Conservation (phyloP, 2,329 filamentous ascomycete species). For the Fusarium hainanense region DNA sequence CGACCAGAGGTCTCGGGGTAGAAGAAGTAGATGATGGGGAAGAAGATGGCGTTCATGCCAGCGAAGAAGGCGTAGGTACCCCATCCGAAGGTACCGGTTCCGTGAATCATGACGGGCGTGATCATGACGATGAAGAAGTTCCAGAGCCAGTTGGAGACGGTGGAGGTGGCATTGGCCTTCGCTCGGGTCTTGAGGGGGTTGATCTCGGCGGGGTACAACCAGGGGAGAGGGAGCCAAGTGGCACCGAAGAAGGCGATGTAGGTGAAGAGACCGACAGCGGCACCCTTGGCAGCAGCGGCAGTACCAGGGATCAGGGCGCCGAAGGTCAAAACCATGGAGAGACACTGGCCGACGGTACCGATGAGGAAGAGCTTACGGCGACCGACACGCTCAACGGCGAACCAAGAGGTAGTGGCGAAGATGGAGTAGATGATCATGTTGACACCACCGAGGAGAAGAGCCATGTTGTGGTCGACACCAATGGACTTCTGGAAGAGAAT, state of each 20-base stretch:
- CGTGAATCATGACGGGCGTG: conserved; percentile 75
- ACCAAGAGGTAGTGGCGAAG: conserved; percentile 66
- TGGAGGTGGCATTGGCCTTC: conserved; percentile 66
- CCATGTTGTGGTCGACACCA: conserved; percentile 52
- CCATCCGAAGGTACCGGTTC: conserved; percentile 61
- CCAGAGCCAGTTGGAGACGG: conserved; percentile 71
- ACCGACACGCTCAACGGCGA: conserved; percentile 61
- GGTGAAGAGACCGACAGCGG: conserved; percentile 74
- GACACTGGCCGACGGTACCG: conserved; percentile 59
- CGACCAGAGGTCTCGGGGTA: conserved; percentile 57
- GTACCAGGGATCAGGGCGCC: conserved; percentile 72
- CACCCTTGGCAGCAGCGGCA: conserved; percentile 67
- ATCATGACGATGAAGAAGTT: conserved; percentile 80
- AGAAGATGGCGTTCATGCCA: conserved; percentile 61
- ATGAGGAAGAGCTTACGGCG: conserved; percentile 60
- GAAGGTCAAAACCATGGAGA: conserved; percentile 71
- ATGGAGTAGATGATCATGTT: conserved; percentile 68
- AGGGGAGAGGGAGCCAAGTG: conserved; percentile 70
- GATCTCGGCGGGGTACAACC: conserved; percentile 70
- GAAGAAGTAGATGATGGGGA: conserved; percentile 61
- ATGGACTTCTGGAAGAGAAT: conserved; percentile 60
- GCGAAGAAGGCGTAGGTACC: conserved; percentile 65
- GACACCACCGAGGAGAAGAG: conserved; percentile 62
- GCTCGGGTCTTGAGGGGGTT: conserved; percentile 69
- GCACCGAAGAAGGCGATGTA: conserved; percentile 77